A percentile compares a stretch with the other conserved stretches of the same genome.
Conservation (phyloP, 805 yeast genomes). For the Zygoascus ofunaensis region DNA sequence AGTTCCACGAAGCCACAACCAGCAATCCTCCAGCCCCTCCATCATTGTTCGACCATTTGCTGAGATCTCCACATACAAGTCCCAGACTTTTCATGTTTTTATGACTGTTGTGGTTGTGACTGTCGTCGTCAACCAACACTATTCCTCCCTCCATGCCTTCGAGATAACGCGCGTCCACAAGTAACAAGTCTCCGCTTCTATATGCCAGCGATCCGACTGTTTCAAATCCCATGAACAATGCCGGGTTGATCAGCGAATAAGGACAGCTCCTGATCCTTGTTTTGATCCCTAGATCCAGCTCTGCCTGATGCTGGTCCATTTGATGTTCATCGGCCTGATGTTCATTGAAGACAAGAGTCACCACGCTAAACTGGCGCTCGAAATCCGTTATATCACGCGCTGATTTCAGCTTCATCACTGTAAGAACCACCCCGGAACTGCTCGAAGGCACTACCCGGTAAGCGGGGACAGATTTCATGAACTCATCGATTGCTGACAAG, state of each 20-base stretch:
- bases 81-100: neutral
- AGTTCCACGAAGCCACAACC: slow-evolving; percentile 25
- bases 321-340: too few relatives aligned
- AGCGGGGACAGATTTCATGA: slow-evolving; percentile 2
- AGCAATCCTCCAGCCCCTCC: slow-evolving; percentile 24
- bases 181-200: slow-evolving; percentile 14
- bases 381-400: neutral
- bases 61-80: slow-evolving; percentile 21
- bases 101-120: neutral
- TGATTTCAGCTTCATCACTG: neutral
- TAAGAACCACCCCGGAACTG: neutral
- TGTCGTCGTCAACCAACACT: slow-evolving; percentile 7
- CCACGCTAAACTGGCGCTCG: neutral
- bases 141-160: slow-evolving; percentile 32
- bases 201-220: slow-evolving; percentile 23
- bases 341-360: neutral
- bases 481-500: slow-evolving; percentile 1
- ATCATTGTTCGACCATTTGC: slow-evolving; percentile 23
- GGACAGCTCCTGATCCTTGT: slow-evolving; percentile 24
- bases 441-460: neutral
- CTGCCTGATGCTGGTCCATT: too few relatives aligned
- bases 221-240: slow-evolving; percentile 25
- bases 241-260: slow-evolving; percentile 27
- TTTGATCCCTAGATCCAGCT: neutral
- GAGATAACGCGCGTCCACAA: slow-evolving; percentile 26